A percentile compares a stretch with the other conserved stretches of the same genome.
These are phyloP conservation scores for Ceratocystis lukuohia DNA, from an alignment of 2,329 filamentous ascomycete species.

Conservation along the genomic window DNA sequence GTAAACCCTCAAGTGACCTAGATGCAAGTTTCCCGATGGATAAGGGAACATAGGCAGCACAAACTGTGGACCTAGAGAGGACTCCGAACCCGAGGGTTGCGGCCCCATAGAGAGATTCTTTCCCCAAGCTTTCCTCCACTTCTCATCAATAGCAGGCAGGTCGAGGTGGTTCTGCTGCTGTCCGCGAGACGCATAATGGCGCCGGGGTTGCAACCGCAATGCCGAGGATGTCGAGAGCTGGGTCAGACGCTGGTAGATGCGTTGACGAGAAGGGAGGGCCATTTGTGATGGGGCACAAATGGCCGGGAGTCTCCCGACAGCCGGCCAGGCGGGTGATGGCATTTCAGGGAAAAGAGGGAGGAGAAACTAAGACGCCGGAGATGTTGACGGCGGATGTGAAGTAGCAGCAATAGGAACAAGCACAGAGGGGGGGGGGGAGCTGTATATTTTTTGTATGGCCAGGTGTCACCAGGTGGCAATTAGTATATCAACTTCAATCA, in stretches of 20 bases:
- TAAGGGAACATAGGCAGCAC: slow-evolving; percentile 90
- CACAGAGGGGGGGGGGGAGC: neutral
- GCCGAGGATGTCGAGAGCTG: neutral
- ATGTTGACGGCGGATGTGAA: neutral
- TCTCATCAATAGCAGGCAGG: slow-evolving; percentile 28
- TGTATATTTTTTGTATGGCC: neutral
- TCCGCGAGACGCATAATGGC: neutral
- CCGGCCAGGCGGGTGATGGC: neutral
- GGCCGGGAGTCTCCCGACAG: slow-evolving; percentile 7
- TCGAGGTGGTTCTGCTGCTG: slow-evolving; percentile 11
- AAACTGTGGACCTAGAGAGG: slow-evolving; percentile 38
- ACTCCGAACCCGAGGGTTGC: slow-evolving; percentile 13
- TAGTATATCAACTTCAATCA: accelerated
- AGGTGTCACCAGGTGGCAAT: neutral
- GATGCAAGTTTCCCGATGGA: slow-evolving; percentile 72
- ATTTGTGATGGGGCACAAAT: neutral
- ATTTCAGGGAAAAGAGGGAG: neutral
- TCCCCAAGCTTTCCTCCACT: slow-evolving; percentile 40
- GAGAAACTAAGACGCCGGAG: neutral
- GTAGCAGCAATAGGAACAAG: too few relatives aligned
- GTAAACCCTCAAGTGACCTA: slow-evolving; percentile 80
- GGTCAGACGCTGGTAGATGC: slow-evolving; percentile 6
- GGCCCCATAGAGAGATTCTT: slow-evolving; percentile 21
- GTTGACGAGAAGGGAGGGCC: neutral
- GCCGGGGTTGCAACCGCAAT: neutral